Conservation (phyloP, 2,329 filamentous ascomycete species). For the Fusarium floridanum region DNA sequence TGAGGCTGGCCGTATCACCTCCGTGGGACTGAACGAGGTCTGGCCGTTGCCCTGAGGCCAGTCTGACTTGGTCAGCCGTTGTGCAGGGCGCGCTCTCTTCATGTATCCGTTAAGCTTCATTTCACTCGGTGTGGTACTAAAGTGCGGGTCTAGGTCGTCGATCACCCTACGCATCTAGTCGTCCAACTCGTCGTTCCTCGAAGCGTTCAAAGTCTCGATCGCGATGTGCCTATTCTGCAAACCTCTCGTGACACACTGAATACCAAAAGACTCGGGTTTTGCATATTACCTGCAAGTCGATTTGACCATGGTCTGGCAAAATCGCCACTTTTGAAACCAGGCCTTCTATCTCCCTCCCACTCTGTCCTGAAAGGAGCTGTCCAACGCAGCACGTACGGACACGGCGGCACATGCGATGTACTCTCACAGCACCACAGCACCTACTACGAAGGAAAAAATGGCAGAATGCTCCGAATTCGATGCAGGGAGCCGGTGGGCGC, state of each 20-base stretch:
- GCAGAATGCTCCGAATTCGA: conserved; percentile 44
- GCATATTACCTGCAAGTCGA: conserved; percentile 1
- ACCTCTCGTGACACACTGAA: not conserved
- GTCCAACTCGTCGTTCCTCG: not conserved
- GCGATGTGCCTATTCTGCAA: not conserved
- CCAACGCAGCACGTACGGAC: conserved; percentile 25
- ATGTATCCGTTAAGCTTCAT: conserved; percentile 6
- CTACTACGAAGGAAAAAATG: conserved; percentile 31
- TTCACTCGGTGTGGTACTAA: not conserved
- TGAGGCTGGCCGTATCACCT: conserved; percentile 39
- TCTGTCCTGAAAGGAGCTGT: conserved; percentile 13
- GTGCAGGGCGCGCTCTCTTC: not conserved
- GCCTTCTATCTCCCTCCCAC: not conserved
- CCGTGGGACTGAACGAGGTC: conserved; percentile 29
- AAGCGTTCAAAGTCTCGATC: not conserved
- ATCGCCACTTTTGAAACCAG: not conserved
- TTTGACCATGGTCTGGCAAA: not conserved
- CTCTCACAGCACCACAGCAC: conserved; percentile 20
- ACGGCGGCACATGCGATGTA: conserved; percentile 35
- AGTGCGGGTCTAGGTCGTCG: not conserved
- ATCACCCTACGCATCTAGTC: not conserved
- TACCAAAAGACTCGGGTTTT: not conserved
- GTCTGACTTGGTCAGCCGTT: conserved; percentile 17
- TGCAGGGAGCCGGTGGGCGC: conserved; percentile 46
- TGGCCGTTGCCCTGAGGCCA: conserved; percentile 20